A percentile compares a stretch with the other conserved stretches of the same genome.
Conservation (phyloP, 352 stramenopile species). For the Hyaloperonospora arabidopsidis region DNA sequence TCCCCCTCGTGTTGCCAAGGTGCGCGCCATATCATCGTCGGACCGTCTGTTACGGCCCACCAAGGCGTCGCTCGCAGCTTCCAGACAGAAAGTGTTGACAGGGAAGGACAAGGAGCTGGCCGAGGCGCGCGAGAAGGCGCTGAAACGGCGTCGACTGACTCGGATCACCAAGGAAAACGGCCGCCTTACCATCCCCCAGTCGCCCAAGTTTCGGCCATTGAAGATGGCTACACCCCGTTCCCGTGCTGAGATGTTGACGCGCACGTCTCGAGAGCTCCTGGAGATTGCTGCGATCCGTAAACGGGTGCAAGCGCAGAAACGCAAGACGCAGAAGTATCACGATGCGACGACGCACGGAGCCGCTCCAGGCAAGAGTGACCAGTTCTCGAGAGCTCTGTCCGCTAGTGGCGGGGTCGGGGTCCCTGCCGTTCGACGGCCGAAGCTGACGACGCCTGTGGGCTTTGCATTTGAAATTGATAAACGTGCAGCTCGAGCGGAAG, state of each 20-base stretch:
- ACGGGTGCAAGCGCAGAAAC: conserved; percentile 44
- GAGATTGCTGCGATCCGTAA: conserved; percentile 66
- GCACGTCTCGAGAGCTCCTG: conserved; percentile 62
- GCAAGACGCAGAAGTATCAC: conserved; percentile 60
- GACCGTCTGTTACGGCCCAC: conserved; percentile 58
- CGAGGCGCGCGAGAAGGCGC: conserved; percentile 29
- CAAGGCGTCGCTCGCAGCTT: conserved; percentile 40
- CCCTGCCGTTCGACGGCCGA: conserved; percentile 52
- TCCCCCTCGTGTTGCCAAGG: conserved; percentile 38
- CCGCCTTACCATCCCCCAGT: conserved; percentile 57
- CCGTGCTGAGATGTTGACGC: conserved; percentile 39
- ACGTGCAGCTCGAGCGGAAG: conserved; percentile 30
- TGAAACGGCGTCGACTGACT: conserved; percentile 25
- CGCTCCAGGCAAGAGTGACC: conserved; percentile 28
- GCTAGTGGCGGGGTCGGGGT: conserved; percentile 57
- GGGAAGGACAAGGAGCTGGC: conserved; percentile 37
- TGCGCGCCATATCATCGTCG: conserved; percentile 47
- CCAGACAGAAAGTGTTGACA: conserved; percentile 36
- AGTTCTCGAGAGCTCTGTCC: conserved; percentile 44
- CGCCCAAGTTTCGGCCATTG: conserved; percentile 49
- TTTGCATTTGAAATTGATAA: conserved; percentile 72
- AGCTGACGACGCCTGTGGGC: conserved; percentile 55
- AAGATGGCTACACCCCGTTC: conserved; percentile 32
- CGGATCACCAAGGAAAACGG: conserved; percentile 48
- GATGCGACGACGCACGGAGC: conserved; percentile 42